Evolutionary conservation across 306 rosid genomes (phyloP).

Genomic region (Quercus glauca): DNA sequence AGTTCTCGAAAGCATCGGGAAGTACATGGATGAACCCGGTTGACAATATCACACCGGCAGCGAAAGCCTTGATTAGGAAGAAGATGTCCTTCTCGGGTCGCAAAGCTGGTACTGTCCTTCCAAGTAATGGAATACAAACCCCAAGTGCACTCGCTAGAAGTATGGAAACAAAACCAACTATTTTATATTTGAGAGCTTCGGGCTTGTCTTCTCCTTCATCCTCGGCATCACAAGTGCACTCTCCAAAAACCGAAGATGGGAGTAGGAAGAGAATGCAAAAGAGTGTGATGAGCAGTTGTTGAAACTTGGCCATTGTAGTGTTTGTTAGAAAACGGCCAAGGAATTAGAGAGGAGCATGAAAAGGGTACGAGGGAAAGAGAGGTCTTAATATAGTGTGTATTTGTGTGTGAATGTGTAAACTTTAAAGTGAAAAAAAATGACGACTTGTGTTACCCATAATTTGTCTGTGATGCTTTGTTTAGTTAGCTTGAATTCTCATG

Average conservation of each 20-base stretch:
- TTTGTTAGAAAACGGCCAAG: too few species aligned
- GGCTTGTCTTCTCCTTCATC: not conserved
- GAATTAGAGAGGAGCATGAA: too few species aligned
- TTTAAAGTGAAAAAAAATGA: too few species aligned
- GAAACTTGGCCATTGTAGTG: not conserved
- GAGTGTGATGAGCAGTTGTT: not conserved
- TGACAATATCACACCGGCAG: conserved; percentile 72
- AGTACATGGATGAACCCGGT: conserved; percentile 83
- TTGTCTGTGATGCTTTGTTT: too few species aligned
- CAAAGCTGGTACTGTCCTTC: conserved; percentile 48
- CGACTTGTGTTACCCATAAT: too few species aligned
- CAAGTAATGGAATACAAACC: conserved; percentile 56
- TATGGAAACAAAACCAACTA: conserved; percentile 14
- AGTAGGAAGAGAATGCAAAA: not conserved
- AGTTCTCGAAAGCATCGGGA: conserved; percentile 57
- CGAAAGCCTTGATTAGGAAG: conserved; percentile 64
- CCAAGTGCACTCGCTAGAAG: conserved; percentile 54
- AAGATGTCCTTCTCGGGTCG: conserved; percentile 58
- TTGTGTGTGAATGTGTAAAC: too few species aligned
- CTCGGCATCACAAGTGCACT: conserved; percentile 31
- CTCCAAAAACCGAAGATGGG: conserved; percentile 26
- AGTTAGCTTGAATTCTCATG: too few species aligned
- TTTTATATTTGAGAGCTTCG: conserved; percentile 14
- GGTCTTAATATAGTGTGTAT: too few species aligned
- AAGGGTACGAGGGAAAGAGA: too few species aligned